Evolutionary conservation across 208 protist genomes (phyloP).

Genomic region (Tritrichomonas foetus): DNA sequence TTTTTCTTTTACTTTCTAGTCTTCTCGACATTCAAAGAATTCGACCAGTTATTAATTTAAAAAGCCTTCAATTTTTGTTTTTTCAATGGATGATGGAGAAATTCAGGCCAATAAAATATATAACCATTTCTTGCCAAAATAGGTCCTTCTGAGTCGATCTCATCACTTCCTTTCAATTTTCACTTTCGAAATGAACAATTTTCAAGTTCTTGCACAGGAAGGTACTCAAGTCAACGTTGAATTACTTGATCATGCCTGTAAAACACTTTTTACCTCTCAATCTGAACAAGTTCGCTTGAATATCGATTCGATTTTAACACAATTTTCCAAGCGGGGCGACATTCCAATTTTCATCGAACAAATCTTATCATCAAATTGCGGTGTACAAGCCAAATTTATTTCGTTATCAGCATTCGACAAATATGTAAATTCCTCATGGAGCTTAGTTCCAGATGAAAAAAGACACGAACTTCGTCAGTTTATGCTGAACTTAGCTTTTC

Average conservation of each 20-base stretch:
- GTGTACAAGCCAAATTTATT: background rate
- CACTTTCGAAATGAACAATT: too few relatives aligned
- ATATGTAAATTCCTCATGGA: background rate
- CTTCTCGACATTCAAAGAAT: too few relatives aligned
- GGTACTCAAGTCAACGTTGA: background rate
- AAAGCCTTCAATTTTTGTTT: too few relatives aligned
- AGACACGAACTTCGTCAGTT: background rate
- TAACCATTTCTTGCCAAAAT: too few relatives aligned
- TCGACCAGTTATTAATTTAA: too few relatives aligned
- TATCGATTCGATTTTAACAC: background rate
- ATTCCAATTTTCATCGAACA: background rate
- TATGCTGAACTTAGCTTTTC: background rate
- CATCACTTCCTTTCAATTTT: too few relatives aligned
- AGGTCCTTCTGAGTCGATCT: too few relatives aligned
- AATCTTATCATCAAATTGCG: background rate
- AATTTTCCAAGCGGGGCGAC: background rate
- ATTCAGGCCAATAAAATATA: too few relatives aligned
- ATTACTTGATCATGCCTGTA: background rate
- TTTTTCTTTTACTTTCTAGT: too few relatives aligned
- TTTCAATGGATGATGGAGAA: too few relatives aligned
- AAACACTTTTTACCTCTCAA: background rate
- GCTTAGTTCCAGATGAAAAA: background rate
- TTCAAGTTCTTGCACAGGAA: background rate
- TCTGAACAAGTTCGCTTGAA: background rate
- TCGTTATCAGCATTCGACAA: background rate